Base-by-base conservation (phyloP, 306 rosid genomes). In the Dicorynia guianensis region DNA sequence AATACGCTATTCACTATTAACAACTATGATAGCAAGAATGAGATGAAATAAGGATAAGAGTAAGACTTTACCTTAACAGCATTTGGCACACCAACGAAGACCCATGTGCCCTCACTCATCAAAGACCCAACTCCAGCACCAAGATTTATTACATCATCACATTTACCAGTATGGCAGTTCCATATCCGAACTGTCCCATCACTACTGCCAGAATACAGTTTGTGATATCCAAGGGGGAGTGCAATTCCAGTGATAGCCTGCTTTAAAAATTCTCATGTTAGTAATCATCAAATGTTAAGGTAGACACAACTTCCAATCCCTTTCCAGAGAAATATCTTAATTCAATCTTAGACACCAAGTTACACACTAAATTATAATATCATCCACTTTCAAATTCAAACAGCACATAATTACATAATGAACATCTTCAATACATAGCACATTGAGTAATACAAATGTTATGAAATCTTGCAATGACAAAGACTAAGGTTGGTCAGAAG, bases 81-180 rank as follows among this genome's bases (percentile, higher is more conserved):
- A 77, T 87, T 87, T 0, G 13, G 71, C 25, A 63, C 5, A 35
- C 90, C 92, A 52, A 68, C 71, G 48, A 86, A 87, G 63, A 90
- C 73, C 89, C 89, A 90, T 11, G 75, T 66, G 1, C 87, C 89
- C 63, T 81, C 79, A 2, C 78, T 65, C 68, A 80, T 72, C 67
- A 87, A 75, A 69, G 74, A 87, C 47, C 70, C 81, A 36, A 79
- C 80, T 61, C 85, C 85, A 1, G 8, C 63, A 7, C 83, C 79
- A 19, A 85, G 74, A 57, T 80, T 70, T 36, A 46, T 49, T 10
- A 67, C 59, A 0, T 10, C 46, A 70, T 11, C 72, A 70, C 88
- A 87, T 20, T 25, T 68, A 48, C 89, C 84, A 39, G 79, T 82
- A 43, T 67, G 33, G 61, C 86, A 90, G 44, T 90, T 85, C 92